A percentile compares a stretch with the other conserved stretches of the same genome.
Evolutionary conservation across 1,139 yeast species (phyloP).

Genomic region (Pneumocystis wakefieldiae): DNA sequence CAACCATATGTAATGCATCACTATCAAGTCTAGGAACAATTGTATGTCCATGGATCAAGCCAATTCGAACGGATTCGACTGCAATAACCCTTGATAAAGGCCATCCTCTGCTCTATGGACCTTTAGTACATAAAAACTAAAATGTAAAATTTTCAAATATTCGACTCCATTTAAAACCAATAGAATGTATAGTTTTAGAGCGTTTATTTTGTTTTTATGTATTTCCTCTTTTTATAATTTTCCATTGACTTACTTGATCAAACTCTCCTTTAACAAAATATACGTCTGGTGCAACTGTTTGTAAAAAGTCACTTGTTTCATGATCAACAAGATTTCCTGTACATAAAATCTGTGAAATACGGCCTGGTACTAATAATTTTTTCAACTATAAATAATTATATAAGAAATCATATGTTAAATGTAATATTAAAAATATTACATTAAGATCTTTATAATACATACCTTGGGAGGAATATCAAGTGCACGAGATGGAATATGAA

Average conservation of each 20-base stretch:
- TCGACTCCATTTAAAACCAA: not conserved
- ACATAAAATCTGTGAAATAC: slow-evolving; percentile 70
- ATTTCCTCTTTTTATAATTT: slow-evolving; percentile 4
- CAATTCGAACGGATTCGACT: slow-evolving; percentile 61
- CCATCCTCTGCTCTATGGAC: not conserved
- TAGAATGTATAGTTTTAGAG: not conserved
- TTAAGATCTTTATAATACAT: not conserved
- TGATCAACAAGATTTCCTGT: slow-evolving; percentile 69
- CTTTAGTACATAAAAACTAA: not conserved
- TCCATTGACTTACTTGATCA: slow-evolving; percentile 24
- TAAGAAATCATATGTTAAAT: slow-evolving; percentile 11
- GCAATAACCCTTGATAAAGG: slow-evolving; percentile 54
- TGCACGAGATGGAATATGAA: slow-evolving; percentile 78
- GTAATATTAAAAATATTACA: not conserved
- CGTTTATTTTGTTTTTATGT: not conserved
- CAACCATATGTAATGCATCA: slow-evolving; percentile 61
- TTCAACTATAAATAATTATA: slow-evolving; percentile 37
- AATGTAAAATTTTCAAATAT: not conserved
- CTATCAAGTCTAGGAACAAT: slow-evolving; percentile 81
- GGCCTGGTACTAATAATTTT: slow-evolving; percentile 63
- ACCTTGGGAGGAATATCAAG: slow-evolving; percentile 25
- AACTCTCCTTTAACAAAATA: slow-evolving; percentile 71
- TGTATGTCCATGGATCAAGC: slow-evolving; percentile 72
- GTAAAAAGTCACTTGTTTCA: slow-evolving; percentile 48
- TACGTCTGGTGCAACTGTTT: slow-evolving; percentile 54